Conservation (phyloP, 1,284 basidiomycete genomes). For the Cryptococcus jaspeensis region DNA sequence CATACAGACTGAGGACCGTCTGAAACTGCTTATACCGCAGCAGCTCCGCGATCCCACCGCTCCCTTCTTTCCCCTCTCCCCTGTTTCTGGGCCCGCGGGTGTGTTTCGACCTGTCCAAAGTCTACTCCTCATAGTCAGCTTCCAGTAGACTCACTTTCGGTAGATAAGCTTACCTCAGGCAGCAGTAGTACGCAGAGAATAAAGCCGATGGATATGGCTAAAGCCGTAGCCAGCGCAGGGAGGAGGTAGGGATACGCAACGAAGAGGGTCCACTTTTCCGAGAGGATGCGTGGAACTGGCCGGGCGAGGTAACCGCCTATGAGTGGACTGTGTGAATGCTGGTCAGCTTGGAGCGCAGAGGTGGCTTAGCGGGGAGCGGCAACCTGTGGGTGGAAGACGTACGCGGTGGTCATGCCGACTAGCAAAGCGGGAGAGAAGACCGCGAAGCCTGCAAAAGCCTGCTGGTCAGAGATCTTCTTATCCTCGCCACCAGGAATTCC, state of each 20-base stretch:
- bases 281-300: slow-evolving; percentile 32
- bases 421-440: slow-evolving; percentile 39
- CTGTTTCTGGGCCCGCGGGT: no score
- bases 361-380: neutral
- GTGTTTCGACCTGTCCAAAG: no score
- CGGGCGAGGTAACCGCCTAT: slow-evolving; percentile 41
- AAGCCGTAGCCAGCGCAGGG: slow-evolving; percentile 32
- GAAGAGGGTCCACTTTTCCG: slow-evolving; percentile 28
- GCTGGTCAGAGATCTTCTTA: neutral
- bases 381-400: slow-evolving; percentile 2
- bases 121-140: no score
- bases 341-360: no score
- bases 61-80: slow-evolving; percentile 11
- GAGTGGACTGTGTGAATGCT: slow-evolving; percentile 23
- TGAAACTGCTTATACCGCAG: slow-evolving; percentile 30
- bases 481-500: no score
- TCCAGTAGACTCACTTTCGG: no score
- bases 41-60: slow-evolving; percentile 21
- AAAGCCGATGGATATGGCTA: slow-evolving; percentile 21
- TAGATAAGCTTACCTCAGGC: slow-evolving; percentile 31
- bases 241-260: slow-evolving; percentile 37
- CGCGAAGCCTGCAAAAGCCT: slow-evolving; percentile 28
- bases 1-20: slow-evolving; percentile 33
- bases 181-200: slow-evolving; percentile 23
- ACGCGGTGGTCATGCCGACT: slow-evolving; percentile 38